Percentiles rank a stretch among this genome's conserved stretches.
Conservation (phyloP, 768 basidiomycete species). For the Lentinus tigrinus region DNA sequence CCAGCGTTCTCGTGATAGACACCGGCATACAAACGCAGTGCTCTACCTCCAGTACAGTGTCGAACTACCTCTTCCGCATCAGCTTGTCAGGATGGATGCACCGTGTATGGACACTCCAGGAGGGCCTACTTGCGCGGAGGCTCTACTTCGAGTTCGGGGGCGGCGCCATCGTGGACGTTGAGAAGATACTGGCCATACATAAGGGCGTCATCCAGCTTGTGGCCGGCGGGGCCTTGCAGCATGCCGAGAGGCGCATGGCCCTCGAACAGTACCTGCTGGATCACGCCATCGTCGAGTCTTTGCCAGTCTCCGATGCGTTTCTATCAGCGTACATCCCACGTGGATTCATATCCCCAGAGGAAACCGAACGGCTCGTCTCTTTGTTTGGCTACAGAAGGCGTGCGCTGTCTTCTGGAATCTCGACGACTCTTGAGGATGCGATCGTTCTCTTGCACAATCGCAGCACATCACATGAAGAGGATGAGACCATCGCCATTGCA, state of each 20-base stretch:
- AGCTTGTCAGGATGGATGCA: conserved; percentile 6
- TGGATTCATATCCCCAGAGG: neutral
- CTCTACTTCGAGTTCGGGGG: conserved; percentile 8
- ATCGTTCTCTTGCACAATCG: neutral
- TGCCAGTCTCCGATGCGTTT: neutral
- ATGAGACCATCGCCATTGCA: conserved; percentile 9
- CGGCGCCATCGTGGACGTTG: neutral
- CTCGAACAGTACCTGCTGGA: neutral
- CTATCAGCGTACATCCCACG: neutral
- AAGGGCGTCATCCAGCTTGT: neutral
- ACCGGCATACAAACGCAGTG: conserved; percentile 1
- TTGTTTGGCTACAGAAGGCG: neutral
- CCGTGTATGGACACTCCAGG: conserved; percentile 13
- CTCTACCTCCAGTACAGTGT: neutral
- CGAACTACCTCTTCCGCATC: conserved; percentile 5
- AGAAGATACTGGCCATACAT: no score
- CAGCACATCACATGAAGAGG: neutral
- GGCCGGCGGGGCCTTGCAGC: neutral
- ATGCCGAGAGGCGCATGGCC: neutral
- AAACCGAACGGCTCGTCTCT: neutral
- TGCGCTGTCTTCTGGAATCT: neutral
- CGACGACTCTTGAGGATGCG: neutral
- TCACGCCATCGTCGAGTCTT: neutral
- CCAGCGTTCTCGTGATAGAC: conserved; percentile 10
- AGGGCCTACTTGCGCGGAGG: neutral